Conservation (phyloP, 257 asterid species). For the Mentha longifolia region DNA sequence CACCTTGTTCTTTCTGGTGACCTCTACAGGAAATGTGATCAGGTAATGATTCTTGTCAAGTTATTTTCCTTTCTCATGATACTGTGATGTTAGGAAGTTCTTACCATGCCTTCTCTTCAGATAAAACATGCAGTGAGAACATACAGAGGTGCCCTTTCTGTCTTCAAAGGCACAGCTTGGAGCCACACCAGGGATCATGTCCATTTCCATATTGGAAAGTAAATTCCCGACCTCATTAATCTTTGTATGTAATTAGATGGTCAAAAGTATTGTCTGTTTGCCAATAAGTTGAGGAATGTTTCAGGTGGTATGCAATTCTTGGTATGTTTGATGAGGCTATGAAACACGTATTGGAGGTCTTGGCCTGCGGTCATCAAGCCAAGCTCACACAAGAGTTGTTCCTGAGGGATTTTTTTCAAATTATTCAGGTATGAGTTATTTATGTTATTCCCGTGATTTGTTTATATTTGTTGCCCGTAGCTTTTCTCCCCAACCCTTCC, state of each 20-base stretch:
- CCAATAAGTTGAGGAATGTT: slow-evolving; percentile 40
- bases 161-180: slow-evolving; percentile 89
- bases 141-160: slow-evolving; percentile 84
- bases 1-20: slow-evolving; percentile 98
- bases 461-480: slow-evolving; percentile 19
- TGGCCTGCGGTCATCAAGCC: slow-evolving; percentile 92
- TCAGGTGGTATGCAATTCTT: slow-evolving; percentile 95
- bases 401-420: slow-evolving; percentile 78
- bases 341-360: slow-evolving; percentile 80
- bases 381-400: slow-evolving; percentile 85
- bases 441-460: slow-evolving; percentile 11
- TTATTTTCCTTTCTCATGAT: slow-evolving; percentile 27
- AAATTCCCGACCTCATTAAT: slow-evolving; percentile 39
- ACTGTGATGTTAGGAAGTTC: slow-evolving; percentile 32
- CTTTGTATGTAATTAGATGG: background rate
- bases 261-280: slow-evolving; percentile 21
- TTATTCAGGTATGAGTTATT: slow-evolving; percentile 70
- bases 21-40: slow-evolving; percentile 93
- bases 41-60: slow-evolving; percentile 55
- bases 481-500: background rate
- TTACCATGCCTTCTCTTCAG: slow-evolving; percentile 49
- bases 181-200: slow-evolving; percentile 92
- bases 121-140: slow-evolving; percentile 97
- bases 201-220: slow-evolving; percentile 97
- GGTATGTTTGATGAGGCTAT: slow-evolving; percentile 92